Conservation (phyloP, 1,284 basidiomycete genomes). For the Peniophora sp. region DNA sequence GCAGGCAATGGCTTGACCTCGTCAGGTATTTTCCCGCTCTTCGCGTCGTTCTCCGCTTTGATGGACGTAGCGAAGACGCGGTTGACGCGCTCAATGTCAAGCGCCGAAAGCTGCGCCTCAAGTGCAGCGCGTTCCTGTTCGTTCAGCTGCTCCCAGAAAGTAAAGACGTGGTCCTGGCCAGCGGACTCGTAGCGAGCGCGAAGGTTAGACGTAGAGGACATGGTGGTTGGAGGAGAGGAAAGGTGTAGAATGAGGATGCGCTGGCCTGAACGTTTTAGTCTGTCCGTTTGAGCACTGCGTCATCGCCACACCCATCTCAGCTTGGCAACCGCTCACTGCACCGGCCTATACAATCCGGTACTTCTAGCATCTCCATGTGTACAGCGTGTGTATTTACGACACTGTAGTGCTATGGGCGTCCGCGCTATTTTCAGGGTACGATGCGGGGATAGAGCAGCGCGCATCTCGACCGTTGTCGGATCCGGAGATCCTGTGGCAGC, state of each 20-base stretch:
- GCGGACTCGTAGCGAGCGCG: slow-evolving; percentile 67
- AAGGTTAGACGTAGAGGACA: slow-evolving; percentile 26
- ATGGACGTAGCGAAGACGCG: slow-evolving; percentile 78
- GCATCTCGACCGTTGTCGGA: too few relatives aligned
- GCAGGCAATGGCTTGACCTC: slow-evolving; percentile 78
- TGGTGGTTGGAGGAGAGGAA: slow-evolving; percentile 7
- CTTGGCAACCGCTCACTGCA: neutral
- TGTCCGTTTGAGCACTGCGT: neutral
- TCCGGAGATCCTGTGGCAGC: too few relatives aligned
- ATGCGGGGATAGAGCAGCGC: too few relatives aligned
- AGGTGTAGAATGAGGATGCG: neutral
- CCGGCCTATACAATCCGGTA: neutral
- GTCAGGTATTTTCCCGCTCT: slow-evolving; percentile 30
- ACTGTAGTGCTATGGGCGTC: too few relatives aligned
- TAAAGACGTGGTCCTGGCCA: slow-evolving; percentile 84
- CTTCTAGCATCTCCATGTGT: neutral
- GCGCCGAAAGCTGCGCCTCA: slow-evolving; percentile 65
- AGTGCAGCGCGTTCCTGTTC: slow-evolving; percentile 60
- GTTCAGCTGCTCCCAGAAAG: slow-evolving; percentile 77
- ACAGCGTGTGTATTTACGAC: too few relatives aligned
- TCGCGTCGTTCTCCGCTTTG: slow-evolving; percentile 50
- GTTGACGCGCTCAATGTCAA: slow-evolving; percentile 92
- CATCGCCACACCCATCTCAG: neutral
- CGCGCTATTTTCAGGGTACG: too few relatives aligned
- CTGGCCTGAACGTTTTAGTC: slow-evolving; percentile 1